Evolutionary conservation across 805 yeast genomes (phyloP).

Genomic region (Tetrapisispora fleetii): DNA sequence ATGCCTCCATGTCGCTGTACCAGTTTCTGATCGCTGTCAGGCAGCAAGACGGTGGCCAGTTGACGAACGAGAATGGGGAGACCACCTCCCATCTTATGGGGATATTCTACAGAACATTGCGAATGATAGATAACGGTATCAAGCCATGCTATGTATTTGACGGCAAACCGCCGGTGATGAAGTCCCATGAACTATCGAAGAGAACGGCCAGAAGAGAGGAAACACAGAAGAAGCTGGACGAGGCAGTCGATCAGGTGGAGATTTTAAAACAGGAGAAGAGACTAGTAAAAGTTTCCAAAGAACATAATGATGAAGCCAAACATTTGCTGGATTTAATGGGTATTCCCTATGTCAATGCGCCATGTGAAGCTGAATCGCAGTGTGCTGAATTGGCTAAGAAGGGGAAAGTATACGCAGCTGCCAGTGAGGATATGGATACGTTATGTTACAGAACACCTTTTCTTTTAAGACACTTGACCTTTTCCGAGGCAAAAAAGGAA

Average conservation of each 20-base stretch:
- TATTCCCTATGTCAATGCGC: conserved; percentile 85
- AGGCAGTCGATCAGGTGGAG: conserved; percentile 65
- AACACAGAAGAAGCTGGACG: conserved; percentile 67
- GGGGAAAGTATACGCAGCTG: conserved; percentile 94
- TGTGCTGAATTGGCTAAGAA: conserved; percentile 86
- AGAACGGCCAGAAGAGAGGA: conserved; percentile 72
- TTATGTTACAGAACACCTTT: conserved; percentile 82
- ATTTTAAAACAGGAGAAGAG: conserved; percentile 68
- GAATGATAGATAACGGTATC: conserved; percentile 85
- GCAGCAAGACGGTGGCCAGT: conserved; percentile 92
- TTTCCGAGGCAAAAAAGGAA: conserved; percentile 85
- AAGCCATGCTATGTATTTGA: conserved; percentile 96
- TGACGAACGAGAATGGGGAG: conserved; percentile 81
- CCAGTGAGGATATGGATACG: conserved; percentile 98
- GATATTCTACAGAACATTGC: conserved; percentile 84
- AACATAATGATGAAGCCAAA: conserved; percentile 93
- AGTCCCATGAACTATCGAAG: conserved; percentile 87
- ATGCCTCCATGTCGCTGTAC: conserved; percentile 92
- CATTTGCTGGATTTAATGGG: conserved; percentile 80
- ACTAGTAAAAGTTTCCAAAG: conserved; percentile 77
- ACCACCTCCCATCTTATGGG: conserved; percentile 94
- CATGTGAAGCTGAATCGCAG: conserved; percentile 98
- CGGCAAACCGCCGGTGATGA: conserved; percentile 92
- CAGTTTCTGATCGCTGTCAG: conserved; percentile 95
- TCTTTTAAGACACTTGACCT: conserved; percentile 80